Evolutionary conservation across 2,329 filamentous ascomycete genomes (phyloP), one percentile per base, ranked within the genome.

Genomic region (Bipolaris victoriae): DNA sequence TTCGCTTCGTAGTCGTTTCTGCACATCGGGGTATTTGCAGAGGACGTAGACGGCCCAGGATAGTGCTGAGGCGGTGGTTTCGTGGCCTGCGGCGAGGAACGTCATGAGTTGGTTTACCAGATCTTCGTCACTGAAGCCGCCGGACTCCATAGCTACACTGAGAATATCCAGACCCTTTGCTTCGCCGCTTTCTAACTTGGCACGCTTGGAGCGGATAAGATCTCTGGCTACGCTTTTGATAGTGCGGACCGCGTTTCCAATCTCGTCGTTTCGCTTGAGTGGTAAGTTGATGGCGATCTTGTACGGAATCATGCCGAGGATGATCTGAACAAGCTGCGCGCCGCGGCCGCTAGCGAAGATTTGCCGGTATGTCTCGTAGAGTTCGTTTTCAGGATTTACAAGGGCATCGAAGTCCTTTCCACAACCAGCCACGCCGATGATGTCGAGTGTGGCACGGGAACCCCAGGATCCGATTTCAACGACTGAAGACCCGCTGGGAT

Each of bases 61-160:
- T 55, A 85, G 73, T 16, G 83, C 78, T 13, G 77, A 78, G 1
- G 84, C 82, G 7, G 84, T 86, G 0, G 84, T 86, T 73, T 86
- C 84, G 61, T 86, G 81, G 40, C 80, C 81, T 0, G 92, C 92
- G 0, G 89, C 89, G 5, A 96, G 84, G 79, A 96, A 95, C 0
- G 91, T 96, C 90, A 96, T 95, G 72, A 95, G 84, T 77, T 96
- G 92, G 73, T 95, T 90, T 35, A 92, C 85, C n/a, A 96, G 84
- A 58, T 91, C 87, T 47, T 92, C 89, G 61, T 95, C 90, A 11
- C 79, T 84, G 76, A 96, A 95, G 5, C 82, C 86, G 45, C 90
- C 90, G 37, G 87, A 91, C 71, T 88, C 84, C 46, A 96, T 80
- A 15, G 92, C 92, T 0, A 94, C 89, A 1, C 89, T 91, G 33